Conservation (phyloP, 257 asterid species). For the Solanum gandarillasii region DNA sequence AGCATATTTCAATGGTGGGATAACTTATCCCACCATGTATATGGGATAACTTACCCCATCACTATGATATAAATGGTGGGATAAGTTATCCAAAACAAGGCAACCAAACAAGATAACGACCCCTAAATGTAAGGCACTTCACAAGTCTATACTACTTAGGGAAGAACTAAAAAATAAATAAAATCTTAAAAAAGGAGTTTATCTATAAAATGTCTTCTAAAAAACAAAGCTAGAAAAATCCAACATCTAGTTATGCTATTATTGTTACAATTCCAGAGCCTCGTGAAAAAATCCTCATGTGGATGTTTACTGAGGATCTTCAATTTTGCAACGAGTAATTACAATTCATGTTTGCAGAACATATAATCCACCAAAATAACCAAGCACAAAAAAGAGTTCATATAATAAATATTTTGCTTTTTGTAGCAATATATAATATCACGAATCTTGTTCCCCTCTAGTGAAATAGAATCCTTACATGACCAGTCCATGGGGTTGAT, state of each 20-base stretch:
- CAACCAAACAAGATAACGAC: not conserved
- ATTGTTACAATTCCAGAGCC: not conserved
- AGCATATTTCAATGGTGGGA: not conserved
- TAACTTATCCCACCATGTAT: too few species aligned
- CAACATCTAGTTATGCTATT: not conserved
- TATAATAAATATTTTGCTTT: not conserved
- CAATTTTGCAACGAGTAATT: not conserved
- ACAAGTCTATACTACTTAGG: not conserved
- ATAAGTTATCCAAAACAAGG: too few species aligned
- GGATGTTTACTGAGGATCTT: not conserved
- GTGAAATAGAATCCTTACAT: not conserved
- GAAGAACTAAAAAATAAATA: not conserved
- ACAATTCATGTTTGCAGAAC: not conserved
- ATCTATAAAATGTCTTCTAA: not conserved
- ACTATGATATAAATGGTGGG: too few species aligned
- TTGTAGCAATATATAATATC: not conserved
- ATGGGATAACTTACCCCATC: too few species aligned
- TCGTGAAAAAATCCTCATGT: not conserved
- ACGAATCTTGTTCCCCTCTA: not conserved
- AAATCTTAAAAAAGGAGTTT: not conserved
- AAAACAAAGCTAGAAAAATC: not conserved
- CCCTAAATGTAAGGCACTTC: not conserved
- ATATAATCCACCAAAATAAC: not conserved
- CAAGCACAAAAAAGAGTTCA: not conserved
- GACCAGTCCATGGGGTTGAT: not conserved